Evolutionary conservation across 306 rosid genomes (phyloP), one percentile per base, ranked within the genome.

Genomic region (Sicyos baderoa): DNA sequence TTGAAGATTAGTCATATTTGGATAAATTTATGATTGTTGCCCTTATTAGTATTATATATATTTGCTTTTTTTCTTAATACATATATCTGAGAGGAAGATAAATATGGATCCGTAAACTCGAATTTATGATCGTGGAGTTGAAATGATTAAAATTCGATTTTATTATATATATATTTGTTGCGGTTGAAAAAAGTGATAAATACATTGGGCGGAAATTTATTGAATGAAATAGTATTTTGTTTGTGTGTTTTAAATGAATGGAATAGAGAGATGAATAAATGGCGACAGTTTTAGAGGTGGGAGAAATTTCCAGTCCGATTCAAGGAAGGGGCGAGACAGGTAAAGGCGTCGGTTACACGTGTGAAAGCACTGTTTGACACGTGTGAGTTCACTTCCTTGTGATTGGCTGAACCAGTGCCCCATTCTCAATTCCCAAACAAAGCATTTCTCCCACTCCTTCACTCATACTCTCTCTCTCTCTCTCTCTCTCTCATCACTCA

Each of bases 291-390:
- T 17, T 17, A 4, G 3, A 60, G 66, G 47, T 37, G 50, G 49
- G 68, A 16, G 50, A 61, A 37, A 35, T 61, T 37, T 9, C 7
- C 15, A 3, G 49, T 4, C 25, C 16, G 27, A 61, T 61, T 61
- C 68, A 61, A 9, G 4, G 49, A 61, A 29, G 22, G 9, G 68
- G 67, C 48, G 67, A 45, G 67, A 7, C 48, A n/a, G 67, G 68
- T 35, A 60, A 40, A 62, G 68, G 51, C 68, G 68, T 62, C 68
- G 68, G 68, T 37, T 40, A 50, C 68, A 62, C 68, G 68, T 62
- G 50, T 62, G 51, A 0, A 13, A 62, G 50, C 5, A 17, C 51
- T 4, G 23, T 1, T 18, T 10, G n/a, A 62, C 68, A 40, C 68
- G 68, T 62, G 68, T 62, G 68, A 62, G 29, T 62, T 4, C 15